Evolutionary conservation across 1,284 basidiomycete genomes (phyloP).

Genomic region (Anthracocystis walkeri): DNA sequence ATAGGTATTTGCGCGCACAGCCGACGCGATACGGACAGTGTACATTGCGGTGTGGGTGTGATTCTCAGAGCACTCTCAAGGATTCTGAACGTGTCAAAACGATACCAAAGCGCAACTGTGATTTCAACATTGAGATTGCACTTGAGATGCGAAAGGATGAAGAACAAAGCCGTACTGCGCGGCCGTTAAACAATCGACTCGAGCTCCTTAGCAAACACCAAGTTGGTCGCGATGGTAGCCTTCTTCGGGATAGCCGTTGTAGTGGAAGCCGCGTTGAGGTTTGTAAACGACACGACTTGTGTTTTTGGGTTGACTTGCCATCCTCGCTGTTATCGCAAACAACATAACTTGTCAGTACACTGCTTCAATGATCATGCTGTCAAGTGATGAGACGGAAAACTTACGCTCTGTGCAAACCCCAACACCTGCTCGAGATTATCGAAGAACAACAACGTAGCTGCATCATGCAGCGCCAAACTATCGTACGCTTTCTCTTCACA

Average conservation of each 20-base stretch:
- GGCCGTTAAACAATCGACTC: slow-evolving; percentile 65
- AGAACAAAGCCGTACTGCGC: too few relatives aligned
- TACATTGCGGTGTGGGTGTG: too few relatives aligned
- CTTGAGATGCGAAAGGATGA: too few relatives aligned
- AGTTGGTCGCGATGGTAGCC: slow-evolving; percentile 63
- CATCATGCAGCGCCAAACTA: slow-evolving; percentile 86
- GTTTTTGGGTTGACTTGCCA: slow-evolving; percentile 70
- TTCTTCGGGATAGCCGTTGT: slow-evolving; percentile 61
- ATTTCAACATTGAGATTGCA: too few relatives aligned
- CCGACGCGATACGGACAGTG: too few relatives aligned
- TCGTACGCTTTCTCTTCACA: slow-evolving; percentile 92
- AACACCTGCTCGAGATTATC: slow-evolving; percentile 80
- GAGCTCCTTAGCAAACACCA: slow-evolving; percentile 68
- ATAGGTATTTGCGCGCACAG: too few relatives aligned
- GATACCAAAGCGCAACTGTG: too few relatives aligned
- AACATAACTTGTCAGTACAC: neutral
- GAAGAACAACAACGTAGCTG: slow-evolving; percentile 88
- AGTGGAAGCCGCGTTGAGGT: slow-evolving; percentile 20
- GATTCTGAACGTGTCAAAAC: too few relatives aligned
- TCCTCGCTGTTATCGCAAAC: slow-evolving; percentile 57
- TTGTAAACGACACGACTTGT: slow-evolving; percentile 67
- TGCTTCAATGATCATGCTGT: neutral
- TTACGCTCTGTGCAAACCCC: slow-evolving; percentile 78
- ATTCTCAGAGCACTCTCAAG: too few relatives aligned
- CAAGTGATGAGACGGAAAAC: slow-evolving; percentile 9